phyloP scores from a whole-genome alignment of 306 rosid species.

The Oxytropis ochrocephala region DNA sequence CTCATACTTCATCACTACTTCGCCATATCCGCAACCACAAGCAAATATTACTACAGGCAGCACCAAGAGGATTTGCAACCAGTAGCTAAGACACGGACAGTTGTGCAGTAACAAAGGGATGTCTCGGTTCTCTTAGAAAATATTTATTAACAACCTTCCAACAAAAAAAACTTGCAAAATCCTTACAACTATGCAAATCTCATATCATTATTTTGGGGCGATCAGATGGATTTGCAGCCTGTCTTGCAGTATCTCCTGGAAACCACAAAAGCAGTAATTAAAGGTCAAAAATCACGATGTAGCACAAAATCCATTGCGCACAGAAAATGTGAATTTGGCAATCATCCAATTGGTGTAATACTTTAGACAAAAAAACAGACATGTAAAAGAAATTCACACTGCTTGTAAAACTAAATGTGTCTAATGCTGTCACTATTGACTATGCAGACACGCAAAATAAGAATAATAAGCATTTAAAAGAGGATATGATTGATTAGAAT shows the following conservation, averaged over 20 bases:
- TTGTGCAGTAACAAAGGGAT: no score
- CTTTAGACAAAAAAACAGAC: conserved; percentile 11
- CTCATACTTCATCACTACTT: no score
- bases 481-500: not conserved
- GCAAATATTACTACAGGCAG: no score
- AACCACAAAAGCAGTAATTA: conserved; percentile 13
- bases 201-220: conserved; percentile 34
- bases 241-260: conserved; percentile 38
- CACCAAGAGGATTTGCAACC: no score
- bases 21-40: no score
- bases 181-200: conserved; percentile 16
- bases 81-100: no score
- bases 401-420: not conserved
- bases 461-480: not conserved
- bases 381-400: not conserved
- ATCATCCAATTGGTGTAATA: not conserved
- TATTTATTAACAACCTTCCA: conserved; percentile 4
- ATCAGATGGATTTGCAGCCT: conserved; percentile 33
- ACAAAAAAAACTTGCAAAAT: not conserved
- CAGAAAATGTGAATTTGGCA: not conserved
- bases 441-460: not conserved
- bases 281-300: not conserved
- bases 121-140: conserved; percentile 14
- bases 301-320: not conserved
- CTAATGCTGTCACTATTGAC: not conserved